Conservation (phyloP, 371 early-diverging fungal species). For the Actinomortierella ambigua region DNA sequence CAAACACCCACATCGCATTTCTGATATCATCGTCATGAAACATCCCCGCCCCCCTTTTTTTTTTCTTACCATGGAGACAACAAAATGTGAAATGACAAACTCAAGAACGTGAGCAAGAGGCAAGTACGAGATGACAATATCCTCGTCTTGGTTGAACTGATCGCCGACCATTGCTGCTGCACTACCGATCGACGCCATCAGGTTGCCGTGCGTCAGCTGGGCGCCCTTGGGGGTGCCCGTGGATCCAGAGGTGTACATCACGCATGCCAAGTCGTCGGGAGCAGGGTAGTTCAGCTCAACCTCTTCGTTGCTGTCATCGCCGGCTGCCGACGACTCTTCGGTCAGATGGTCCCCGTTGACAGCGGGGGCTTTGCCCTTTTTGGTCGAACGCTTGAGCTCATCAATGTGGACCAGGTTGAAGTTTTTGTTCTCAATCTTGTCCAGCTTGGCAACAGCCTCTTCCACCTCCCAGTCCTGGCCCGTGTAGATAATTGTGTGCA, state of each 20-base stretch:
- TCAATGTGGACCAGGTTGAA: constrained; percentile 39
- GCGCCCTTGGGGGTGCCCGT: constrained; percentile 82
- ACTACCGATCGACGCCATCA: constrained; percentile 70
- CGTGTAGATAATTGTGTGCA: constrained; percentile 66
- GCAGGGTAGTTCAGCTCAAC: constrained; percentile 51
- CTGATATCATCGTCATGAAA: too few species aligned
- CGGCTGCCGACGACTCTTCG: constrained; percentile 2
- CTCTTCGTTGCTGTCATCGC: constrained; percentile 4
- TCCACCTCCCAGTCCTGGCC: constrained; percentile 50
- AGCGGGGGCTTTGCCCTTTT: neutral
- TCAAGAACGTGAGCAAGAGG: constrained; percentile 93
- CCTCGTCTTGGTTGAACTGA: constrained; percentile 48
- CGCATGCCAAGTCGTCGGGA: constrained; percentile 76
- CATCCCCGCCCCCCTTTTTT: too few species aligned
- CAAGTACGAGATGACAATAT: constrained; percentile 81
- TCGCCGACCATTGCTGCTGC: constrained; percentile 53
- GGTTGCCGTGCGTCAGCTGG: constrained; percentile 67
- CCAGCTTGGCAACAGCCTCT: constrained; percentile 26
- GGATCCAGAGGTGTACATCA: constrained; percentile 92
- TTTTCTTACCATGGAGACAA: constrained; percentile 31
- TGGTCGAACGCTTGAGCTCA: constrained; percentile 34
- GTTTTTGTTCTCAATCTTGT: constrained; percentile 13
- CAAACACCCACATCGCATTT: too few species aligned
- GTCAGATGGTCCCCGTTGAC: constrained; percentile 13
- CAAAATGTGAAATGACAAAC: constrained; percentile 51